phyloP scores from a whole-genome alignment of 2,329 filamentous ascomycete species.

The Periconia digitata region DNA sequence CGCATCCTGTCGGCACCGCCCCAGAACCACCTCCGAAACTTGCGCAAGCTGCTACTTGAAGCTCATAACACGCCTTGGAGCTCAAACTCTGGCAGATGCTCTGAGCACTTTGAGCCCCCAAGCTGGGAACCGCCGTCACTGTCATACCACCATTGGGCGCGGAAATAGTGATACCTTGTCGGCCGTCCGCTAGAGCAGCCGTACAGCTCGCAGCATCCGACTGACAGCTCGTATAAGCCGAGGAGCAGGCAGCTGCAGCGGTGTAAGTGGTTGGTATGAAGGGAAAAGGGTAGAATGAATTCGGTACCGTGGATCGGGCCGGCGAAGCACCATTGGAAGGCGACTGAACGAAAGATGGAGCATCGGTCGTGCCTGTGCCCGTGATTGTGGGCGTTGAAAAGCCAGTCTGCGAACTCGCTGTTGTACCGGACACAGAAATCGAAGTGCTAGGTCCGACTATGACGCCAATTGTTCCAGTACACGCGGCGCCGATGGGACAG shows the following conservation, averaged over 20 bases:
- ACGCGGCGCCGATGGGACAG: conserved; percentile 60
- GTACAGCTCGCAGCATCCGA: conserved; percentile 46
- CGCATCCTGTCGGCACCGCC: conserved; percentile 20
- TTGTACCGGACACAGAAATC: conserved; percentile 12
- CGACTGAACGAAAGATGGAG: conserved; percentile 26
- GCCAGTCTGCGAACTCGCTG: conserved; percentile 16
- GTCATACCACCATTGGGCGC: conserved; percentile 54
- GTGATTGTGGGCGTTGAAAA: conserved; percentile 21
- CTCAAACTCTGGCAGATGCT: conserved; percentile 43
- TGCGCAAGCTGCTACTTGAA: conserved; percentile 51
- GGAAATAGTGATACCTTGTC: conserved; percentile 55
- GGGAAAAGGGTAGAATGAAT: conserved; percentile 55
- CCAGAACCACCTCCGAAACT: conserved; percentile 44
- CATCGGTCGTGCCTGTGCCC: conserved; percentile 17
- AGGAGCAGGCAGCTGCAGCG: conserved; percentile 54
- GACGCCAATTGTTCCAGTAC: conserved; percentile 56
- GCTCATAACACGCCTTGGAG: conserved; percentile 50
- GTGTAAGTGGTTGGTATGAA: conserved; percentile 57
- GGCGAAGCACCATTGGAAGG: conserved; percentile 13
- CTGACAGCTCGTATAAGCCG: conserved; percentile 57
- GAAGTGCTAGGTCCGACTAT: conserved; percentile 7
- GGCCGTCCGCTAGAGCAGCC: conserved; percentile 49
- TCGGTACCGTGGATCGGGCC: conserved; percentile 47
- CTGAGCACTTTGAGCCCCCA: conserved; percentile 30
- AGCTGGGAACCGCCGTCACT: conserved; percentile 45